These are phyloP conservation scores for Balakata baccata DNA, from an alignment of 345 rosid species.

Conservation along the genomic window DNA sequence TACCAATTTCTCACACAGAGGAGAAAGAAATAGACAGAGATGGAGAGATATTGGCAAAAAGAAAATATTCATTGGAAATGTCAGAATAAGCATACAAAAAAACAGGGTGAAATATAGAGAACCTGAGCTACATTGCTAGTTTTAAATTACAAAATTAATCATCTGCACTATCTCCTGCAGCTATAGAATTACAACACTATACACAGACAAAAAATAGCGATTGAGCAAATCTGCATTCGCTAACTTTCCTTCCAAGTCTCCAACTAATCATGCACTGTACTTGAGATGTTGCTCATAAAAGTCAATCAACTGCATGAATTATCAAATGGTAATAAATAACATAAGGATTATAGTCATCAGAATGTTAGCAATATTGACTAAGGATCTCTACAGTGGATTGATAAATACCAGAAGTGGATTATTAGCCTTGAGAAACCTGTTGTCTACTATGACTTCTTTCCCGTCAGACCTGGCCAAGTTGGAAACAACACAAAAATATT, in stretches of 20 bases:
- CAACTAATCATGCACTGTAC: constrained; percentile 38
- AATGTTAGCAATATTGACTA: not conserved
- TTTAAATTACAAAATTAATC: not conserved
- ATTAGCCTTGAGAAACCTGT: constrained; percentile 74
- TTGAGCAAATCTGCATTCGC: constrained; percentile 4
- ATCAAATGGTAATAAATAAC: not conserved
- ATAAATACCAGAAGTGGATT: constrained; percentile 74
- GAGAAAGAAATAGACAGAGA: no score
- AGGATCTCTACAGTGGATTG: not conserved
- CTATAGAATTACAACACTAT: constrained; percentile 22
- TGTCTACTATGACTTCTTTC: constrained; percentile 77
- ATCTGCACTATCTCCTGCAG: constrained; percentile 21
- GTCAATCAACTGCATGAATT: constrained; percentile 65
- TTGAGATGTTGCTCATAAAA: constrained; percentile 93
- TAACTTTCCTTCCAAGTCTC: constrained; percentile 3
- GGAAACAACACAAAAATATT: not conserved
- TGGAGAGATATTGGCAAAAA: not conserved
- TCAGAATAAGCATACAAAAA: not conserved
- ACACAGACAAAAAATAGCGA: constrained; percentile 19
- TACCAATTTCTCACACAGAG: not conserved
- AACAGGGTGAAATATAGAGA: not conserved
- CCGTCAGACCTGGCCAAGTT: constrained; percentile 74
- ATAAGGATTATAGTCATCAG: not conserved
- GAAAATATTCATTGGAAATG: not conserved
- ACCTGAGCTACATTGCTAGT: constrained; percentile 11